Conservation (phyloP, 495 filamentous ascomycete species). For the Aspergillus hancockii region DNA sequence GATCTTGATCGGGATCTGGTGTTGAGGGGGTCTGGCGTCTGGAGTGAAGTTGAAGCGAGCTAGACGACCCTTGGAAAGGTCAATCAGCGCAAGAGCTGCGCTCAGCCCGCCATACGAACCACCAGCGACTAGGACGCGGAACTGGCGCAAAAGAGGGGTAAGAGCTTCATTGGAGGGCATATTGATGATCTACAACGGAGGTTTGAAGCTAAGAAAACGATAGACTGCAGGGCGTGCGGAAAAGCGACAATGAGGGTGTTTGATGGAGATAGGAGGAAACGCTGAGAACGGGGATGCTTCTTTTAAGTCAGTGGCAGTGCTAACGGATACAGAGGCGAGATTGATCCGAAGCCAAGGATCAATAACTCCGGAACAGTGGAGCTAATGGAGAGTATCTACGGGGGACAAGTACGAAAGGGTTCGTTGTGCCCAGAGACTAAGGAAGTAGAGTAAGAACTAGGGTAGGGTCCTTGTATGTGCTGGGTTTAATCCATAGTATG, state of each 20-base stretch:
- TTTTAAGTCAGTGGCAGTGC: not conserved
- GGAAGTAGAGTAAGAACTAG: not conserved
- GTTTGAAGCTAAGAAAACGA: not conserved
- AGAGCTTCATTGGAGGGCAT: constrained; percentile 39
- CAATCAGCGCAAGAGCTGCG: constrained; percentile 58
- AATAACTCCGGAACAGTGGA: not conserved
- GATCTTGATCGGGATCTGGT: constrained; percentile 55
- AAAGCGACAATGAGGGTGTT: not conserved
- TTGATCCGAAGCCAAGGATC: constrained; percentile 1
- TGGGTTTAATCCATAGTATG: not conserved
- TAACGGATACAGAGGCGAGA: not conserved
- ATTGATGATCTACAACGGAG: constrained; percentile 1
- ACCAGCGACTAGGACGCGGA: constrained; percentile 57
- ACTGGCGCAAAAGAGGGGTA: constrained; percentile 24
- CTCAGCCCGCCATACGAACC: constrained; percentile 67
- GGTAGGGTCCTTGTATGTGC: not conserved
- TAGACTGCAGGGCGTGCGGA: not conserved
- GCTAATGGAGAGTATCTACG: not conserved
- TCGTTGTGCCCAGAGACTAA: not conserved
- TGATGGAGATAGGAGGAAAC: not conserved
- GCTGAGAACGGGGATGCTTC: not conserved
- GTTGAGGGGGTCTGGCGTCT: constrained; percentile 26
- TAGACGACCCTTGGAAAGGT: constrained; percentile 52
- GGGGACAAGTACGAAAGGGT: not conserved
- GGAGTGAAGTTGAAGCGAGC: constrained; percentile 37